These are phyloP conservation scores for Erodium maritimum DNA, from an alignment of 345 rosid genomes.

Conservation along the genomic window DNA sequence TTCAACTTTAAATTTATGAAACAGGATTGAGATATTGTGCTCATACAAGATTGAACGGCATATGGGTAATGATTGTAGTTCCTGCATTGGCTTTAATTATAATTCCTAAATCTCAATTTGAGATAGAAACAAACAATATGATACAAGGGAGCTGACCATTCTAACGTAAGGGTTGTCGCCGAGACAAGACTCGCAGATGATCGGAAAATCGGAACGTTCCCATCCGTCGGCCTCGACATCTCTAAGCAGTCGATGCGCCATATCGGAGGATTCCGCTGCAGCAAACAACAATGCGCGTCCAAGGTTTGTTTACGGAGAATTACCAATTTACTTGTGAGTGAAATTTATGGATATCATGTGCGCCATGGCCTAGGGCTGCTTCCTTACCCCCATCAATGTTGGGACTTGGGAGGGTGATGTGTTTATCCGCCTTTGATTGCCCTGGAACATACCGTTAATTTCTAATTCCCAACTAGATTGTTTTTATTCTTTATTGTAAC, in stretches of 20 bases:
- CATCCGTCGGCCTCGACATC: conserved; percentile 87
- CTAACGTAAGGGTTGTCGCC: conserved; percentile 95
- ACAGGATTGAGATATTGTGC: neutral
- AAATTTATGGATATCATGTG: too few relatives aligned
- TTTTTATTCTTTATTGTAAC: too few relatives aligned
- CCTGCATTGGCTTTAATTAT: neutral
- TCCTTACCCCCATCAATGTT: too few relatives aligned
- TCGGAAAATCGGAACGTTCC: conserved; percentile 94
- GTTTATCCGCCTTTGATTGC: too few relatives aligned
- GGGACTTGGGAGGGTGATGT: too few relatives aligned
- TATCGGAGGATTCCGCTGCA: conserved; percentile 6
- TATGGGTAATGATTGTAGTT: too few relatives aligned
- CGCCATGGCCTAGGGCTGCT: too few relatives aligned
- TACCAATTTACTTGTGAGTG: too few relatives aligned
- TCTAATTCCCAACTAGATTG: too few relatives aligned
- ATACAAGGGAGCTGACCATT: conserved; percentile 37
- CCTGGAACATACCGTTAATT: too few relatives aligned
- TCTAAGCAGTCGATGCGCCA: conserved; percentile 84
- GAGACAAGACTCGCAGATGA: conserved; percentile 87
- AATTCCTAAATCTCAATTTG: neutral
- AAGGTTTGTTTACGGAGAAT: too few relatives aligned
- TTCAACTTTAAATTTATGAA: too few relatives aligned
- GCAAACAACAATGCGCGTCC: neutral
- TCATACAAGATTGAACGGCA: neutral
- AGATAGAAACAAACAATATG: neutral